Evolutionary conservation across 768 basidiomycete species (phyloP).

Genomic region (Hortiboletus flavorubellus): DNA sequence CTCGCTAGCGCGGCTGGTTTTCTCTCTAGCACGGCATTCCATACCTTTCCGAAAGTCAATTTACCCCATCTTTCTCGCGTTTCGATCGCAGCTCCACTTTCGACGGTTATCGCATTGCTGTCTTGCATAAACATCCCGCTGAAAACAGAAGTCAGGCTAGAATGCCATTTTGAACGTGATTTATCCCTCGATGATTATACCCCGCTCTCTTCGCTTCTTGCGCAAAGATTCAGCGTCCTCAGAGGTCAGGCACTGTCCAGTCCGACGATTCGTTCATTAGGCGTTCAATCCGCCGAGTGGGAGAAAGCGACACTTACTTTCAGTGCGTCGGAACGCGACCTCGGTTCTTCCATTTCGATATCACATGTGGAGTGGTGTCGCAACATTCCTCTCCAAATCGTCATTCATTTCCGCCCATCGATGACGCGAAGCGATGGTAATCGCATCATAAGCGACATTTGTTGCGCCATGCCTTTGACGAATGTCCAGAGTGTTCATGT

Average conservation of each 20-base stretch:
- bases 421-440: too few relatives aligned
- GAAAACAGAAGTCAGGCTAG: background rate
- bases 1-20: slow-evolving; percentile 16
- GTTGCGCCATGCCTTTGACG: too few relatives aligned
- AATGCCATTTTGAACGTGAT: background rate
- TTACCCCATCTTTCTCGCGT: slow-evolving; percentile 10
- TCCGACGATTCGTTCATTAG: too few relatives aligned
- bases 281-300: too few relatives aligned
- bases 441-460: too few relatives aligned
- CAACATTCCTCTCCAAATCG: too few relatives aligned
- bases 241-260: too few relatives aligned
- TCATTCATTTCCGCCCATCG: too few relatives aligned
- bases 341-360: background rate
- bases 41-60: background rate
- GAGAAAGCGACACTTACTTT: too few relatives aligned
- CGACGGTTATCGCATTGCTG: slow-evolving; percentile 3
- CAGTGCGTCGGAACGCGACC: too few relatives aligned
- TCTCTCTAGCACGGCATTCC: background rate
- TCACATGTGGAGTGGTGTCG: too few relatives aligned
- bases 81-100: slow-evolving; percentile 3
- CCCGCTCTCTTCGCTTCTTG: background rate
- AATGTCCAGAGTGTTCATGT: too few relatives aligned
- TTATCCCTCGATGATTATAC: background rate
- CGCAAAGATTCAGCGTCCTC: background rate
- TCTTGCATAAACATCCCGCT: slow-evolving; percentile 5